A percentile compares a stretch with the other conserved stretches of the same genome.
Conservation (phyloP, 208 protist species). For the Leishmania major region DNA sequence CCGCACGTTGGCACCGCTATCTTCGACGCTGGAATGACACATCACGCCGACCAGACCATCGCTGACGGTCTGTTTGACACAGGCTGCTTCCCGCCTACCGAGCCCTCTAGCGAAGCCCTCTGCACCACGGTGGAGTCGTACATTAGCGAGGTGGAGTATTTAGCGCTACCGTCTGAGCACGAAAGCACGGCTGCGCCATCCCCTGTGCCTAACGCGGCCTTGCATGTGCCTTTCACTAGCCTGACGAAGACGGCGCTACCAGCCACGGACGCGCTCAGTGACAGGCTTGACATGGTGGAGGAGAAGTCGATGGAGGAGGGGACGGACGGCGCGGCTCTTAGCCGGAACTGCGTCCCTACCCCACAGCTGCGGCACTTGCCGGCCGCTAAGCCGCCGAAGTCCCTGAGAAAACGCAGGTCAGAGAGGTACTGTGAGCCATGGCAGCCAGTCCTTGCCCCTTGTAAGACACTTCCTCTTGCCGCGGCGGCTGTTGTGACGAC, state of each 20-base stretch:
- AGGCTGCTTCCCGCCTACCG: not conserved
- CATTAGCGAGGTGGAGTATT: slow-evolving; percentile 11
- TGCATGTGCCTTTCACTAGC: not conserved
- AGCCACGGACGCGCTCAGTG: not conserved
- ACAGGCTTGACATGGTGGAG: slow-evolving; percentile 1
- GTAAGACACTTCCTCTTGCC: not conserved
- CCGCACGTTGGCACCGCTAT: slow-evolving; percentile 24
- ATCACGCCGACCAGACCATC: not conserved
- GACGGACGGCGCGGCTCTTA: not conserved
- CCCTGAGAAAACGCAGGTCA: not conserved
- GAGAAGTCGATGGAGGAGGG: not conserved
- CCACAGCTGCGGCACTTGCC: not conserved
- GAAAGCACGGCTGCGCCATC: slow-evolving; percentile 18
- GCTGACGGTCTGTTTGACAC: slow-evolving; percentile 3
- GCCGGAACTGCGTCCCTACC: slow-evolving; percentile 10
- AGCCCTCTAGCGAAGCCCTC: slow-evolving; percentile 3
- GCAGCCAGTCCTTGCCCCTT: slow-evolving; percentile 27
- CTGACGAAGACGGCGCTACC: not conserved
- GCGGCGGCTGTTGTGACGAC: not conserved
- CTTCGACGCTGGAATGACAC: slow-evolving; percentile 4
- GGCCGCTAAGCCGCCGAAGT: not conserved
- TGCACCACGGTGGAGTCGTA: slow-evolving; percentile 7
- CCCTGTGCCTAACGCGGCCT: not conserved
- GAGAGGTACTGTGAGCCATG: slow-evolving; percentile 34
- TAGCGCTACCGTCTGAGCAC: not conserved